Evolutionary conservation across 2,329 filamentous ascomycete species (phyloP), one percentile per base, ranked within the genome.

Genomic region (Acrodontium crateriforme): DNA sequence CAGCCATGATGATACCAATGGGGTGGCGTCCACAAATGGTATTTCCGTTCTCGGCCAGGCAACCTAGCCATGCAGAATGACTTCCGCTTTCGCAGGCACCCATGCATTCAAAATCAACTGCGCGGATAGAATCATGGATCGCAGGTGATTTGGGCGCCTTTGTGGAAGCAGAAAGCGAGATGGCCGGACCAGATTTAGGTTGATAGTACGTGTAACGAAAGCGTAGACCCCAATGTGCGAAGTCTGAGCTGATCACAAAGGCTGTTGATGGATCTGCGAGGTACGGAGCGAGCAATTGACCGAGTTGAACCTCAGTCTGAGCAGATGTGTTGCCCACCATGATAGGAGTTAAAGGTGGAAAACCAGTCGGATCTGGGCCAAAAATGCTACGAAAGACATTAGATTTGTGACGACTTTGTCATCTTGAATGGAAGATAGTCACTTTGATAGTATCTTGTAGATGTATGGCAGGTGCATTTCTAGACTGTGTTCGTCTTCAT

Each of bases 381-480:
- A 54, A 50, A 16, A 41, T 36, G 27, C 55, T 57, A 32, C 16
- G 24, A 22, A n/a, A 12, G 12, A 5, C 14, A 15, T 34, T 9
- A 34, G 34, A 9, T 29, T 28, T 16, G 12, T 27, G 24, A 11
- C n/a, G n/a, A n/a, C n/a, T n/a, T n/a, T n/a, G 15, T 25, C 6
- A 9, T 9, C 16, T 10, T 4, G 8, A 12, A 8, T 5, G 20
- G 8, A 4, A 12, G 20, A 4, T 17, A 27, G 31, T 35, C 28
- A 68, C 50, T 60, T 57, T 32, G 67, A 66, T 5, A 76, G 65
- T 29, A 80, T 72, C 49, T 85, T 84, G 63, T 84, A 85, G 38
- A 95, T 78, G 48, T 91, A 94, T 0, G 89, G 87, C 6, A 95
- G 65, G 44, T 98, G 89, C 78, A 98, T 92, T 60, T 98, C 89